Conservation (phyloP, 768 basidiomycete genomes). For the Fomitopsis serialis region DNA sequence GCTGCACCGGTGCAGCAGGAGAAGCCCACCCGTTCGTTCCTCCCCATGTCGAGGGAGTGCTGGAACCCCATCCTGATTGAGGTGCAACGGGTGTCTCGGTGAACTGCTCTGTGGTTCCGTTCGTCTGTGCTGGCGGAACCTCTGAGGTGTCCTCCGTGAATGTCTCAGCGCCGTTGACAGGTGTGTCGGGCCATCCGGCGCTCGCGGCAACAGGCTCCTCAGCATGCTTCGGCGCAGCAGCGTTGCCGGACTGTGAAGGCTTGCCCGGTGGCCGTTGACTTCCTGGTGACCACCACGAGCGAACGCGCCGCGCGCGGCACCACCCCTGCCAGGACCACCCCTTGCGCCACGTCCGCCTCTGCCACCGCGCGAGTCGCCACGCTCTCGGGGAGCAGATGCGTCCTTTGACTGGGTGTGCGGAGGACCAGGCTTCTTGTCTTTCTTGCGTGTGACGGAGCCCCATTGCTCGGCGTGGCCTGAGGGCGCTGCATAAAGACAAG, state of each 20-base stretch:
- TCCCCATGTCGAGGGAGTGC: conserved; percentile 24
- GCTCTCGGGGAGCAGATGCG: conserved; percentile 34
- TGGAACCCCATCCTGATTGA: conserved; percentile 22
- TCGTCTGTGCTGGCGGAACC: neutral
- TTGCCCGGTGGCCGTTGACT: conserved; percentile 30
- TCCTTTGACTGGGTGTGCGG: conserved; percentile 46
- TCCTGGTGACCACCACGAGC: conserved; percentile 46
- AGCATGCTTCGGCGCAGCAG: conserved; percentile 7
- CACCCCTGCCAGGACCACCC: conserved; percentile 37
- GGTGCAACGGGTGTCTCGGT: conserved; percentile 27
- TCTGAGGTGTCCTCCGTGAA: conserved; percentile 1
- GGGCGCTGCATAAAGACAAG: conserved; percentile 13
- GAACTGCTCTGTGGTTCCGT: conserved; percentile 16
- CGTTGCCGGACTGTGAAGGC: conserved; percentile 23
- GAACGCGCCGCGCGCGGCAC: conserved; percentile 34
- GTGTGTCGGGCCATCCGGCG: conserved; percentile 20
- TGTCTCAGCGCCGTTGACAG: conserved; percentile 4
- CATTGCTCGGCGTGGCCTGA: conserved; percentile 74
- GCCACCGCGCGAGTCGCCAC: conserved; percentile 54
- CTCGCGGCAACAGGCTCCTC: conserved; percentile 17
- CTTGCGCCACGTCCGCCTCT: conserved; percentile 62
- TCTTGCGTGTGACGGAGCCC: conserved; percentile 82
- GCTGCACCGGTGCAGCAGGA: conserved; percentile 14
- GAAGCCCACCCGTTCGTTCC: conserved; percentile 24
- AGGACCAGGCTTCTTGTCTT: conserved; percentile 68